phyloP scores from a whole-genome alignment of 1,139 yeast species.

The Blastobotrys apis region DNA sequence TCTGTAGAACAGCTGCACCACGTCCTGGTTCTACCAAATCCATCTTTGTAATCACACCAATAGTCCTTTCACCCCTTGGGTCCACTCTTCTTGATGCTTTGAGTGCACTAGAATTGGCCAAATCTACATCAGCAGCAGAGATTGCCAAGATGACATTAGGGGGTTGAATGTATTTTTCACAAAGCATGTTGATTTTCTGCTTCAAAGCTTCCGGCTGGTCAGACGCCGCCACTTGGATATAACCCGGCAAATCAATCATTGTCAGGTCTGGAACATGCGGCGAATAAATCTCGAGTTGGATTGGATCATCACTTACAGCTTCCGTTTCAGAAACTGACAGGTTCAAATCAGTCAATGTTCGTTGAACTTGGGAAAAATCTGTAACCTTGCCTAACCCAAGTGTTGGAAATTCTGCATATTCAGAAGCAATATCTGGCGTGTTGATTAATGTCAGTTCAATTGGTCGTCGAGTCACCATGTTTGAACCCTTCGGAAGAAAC shows the following conservation, averaged over 20 bases:
- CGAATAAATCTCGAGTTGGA: constrained; percentile 83
- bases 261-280: constrained; percentile 93
- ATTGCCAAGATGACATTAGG: constrained; percentile 95
- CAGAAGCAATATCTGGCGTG: constrained; percentile 77
- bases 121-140: constrained; percentile 95
- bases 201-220: constrained; percentile 89
- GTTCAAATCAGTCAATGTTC: constrained; percentile 77
- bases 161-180: constrained; percentile 79
- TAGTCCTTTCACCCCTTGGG: constrained; percentile 90
- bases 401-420: constrained; percentile 91
- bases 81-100: constrained; percentile 91
- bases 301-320: constrained; percentile 87
- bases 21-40: constrained; percentile 77
- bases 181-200: constrained; percentile 68
- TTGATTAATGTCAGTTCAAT: constrained; percentile 88
- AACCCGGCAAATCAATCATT: constrained; percentile 93
- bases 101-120: constrained; percentile 92
- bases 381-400: constrained; percentile 75
- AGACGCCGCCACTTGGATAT: constrained; percentile 93
- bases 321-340: constrained; percentile 85
- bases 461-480: constrained; percentile 95
- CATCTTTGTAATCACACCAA: constrained; percentile 91
- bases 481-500: constrained; percentile 87
- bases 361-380: constrained; percentile 84
- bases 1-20: constrained; percentile 66